Conservation (phyloP, 2,329 filamentous ascomycete species). For the Atkinsonella texensis region DNA sequence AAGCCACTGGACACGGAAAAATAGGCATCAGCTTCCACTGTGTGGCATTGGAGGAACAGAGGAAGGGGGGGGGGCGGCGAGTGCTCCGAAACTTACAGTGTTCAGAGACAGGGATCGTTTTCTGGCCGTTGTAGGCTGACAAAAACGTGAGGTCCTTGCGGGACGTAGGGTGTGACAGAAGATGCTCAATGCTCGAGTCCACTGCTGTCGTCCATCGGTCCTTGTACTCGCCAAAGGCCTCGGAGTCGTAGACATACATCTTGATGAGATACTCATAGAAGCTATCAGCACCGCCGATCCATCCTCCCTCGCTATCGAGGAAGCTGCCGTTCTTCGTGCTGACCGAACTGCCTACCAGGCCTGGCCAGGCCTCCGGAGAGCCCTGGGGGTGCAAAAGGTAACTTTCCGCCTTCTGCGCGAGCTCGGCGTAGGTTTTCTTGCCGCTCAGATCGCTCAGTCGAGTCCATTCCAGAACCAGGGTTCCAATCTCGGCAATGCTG, state of each 20-base stretch:
- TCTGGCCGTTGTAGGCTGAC: conserved; percentile 39
- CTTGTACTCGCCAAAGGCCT: conserved; percentile 50
- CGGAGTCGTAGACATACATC: conserved; percentile 71
- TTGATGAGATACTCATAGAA: conserved; percentile 90
- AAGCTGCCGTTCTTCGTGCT: conserved; percentile 55
- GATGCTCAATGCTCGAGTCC: conserved; percentile 60
- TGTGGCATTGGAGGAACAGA: conserved; percentile 20
- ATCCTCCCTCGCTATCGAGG: conserved; percentile 55
- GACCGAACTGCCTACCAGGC: conserved; percentile 59
- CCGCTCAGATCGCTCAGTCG: conserved; percentile 65
- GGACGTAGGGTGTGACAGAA: conserved; percentile 54
- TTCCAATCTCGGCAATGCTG: conserved; percentile 65
- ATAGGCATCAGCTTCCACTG: background rate
- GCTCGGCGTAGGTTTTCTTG: conserved; percentile 49
- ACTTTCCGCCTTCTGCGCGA: conserved; percentile 55
- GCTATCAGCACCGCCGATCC: conserved; percentile 65
- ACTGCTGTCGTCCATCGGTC: conserved; percentile 66
- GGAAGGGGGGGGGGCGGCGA: too few relatives aligned
- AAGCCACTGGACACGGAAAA: conserved; percentile 42
- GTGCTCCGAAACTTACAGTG: conserved; percentile 29
- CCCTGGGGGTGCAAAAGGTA: conserved; percentile 54
- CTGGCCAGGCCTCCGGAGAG: conserved; percentile 59
- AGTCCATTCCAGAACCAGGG: conserved; percentile 75
- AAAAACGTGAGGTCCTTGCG: conserved; percentile 64
- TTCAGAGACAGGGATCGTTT: conserved; percentile 31